Conservation (phyloP, 1,284 basidiomycete species). For the Cutaneotrichosporon sp. region DNA sequence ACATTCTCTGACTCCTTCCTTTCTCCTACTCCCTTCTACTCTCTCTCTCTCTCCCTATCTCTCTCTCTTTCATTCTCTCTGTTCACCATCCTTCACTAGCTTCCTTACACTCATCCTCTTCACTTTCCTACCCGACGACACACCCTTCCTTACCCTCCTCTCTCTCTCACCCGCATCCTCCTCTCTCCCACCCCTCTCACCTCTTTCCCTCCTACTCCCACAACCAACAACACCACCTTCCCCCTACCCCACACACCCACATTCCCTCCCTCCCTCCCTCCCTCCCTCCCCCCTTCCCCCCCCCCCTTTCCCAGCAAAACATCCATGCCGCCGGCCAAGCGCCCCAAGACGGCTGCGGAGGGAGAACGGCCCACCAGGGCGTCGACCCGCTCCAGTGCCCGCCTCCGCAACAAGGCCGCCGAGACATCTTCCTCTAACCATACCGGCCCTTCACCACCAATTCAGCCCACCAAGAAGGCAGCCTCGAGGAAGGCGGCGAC, state of each 20-base stretch:
- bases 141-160: too few species aligned
- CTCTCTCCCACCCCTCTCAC: too few species aligned
- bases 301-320: too few species aligned
- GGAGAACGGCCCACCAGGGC: not conserved
- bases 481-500: not conserved
- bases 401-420: not conserved
- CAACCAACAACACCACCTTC: too few species aligned
- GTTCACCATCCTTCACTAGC: not conserved
- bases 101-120: not conserved
- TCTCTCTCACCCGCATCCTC: too few species aligned
- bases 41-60: not conserved
- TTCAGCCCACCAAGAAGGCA: not conserved
- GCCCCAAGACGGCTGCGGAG: not conserved
- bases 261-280: too few species aligned
- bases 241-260: too few species aligned
- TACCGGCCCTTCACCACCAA: not conserved
- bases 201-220: too few species aligned
- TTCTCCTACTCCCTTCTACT: too few species aligned
- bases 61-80: not conserved
- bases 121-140: too few species aligned
- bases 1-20: too few species aligned
- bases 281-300: too few species aligned
- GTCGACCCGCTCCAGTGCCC: not conserved
- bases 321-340: not conserved
- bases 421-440: not conserved